Evolutionary conservation across 768 basidiomycete genomes (phyloP).

Genomic region (Russula compacta): DNA sequence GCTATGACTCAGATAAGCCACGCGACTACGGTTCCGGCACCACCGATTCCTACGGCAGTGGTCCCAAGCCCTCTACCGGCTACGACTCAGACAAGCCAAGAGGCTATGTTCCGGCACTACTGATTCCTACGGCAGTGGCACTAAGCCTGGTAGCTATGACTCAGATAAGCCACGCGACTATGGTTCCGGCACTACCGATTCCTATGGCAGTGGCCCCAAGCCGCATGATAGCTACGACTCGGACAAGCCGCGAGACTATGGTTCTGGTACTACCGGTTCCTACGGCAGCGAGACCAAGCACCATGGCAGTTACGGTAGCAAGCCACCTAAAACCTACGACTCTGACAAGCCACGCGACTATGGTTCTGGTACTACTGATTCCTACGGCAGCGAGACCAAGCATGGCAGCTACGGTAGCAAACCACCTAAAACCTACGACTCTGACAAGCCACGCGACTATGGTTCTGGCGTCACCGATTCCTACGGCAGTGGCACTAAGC

Average conservation of each 20-base stretch:
- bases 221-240: neutral
- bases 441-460: no score
- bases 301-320: conserved; percentile 14
- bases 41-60: neutral
- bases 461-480: neutral
- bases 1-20: neutral
- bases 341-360: no score
- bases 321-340: conserved; percentile 3
- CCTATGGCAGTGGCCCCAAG: conserved; percentile 24
- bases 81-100: conserved; percentile 20
- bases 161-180: no score
- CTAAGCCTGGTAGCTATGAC: neutral
- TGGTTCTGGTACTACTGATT: neutral
- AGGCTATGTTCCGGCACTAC: conserved; percentile 13
- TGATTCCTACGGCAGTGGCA: conserved; percentile 13
- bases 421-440: conserved; percentile 3
- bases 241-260: neutral
- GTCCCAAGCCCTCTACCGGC: conserved; percentile 7
- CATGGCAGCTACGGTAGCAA: conserved; percentile 16
- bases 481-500: conserved; percentile 25
- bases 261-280: neutral
- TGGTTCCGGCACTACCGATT: neutral
- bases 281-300: neutral
- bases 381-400: neutral
- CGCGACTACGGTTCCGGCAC: neutral